Conservation (phyloP, 129 eudicot genomes). For the Oenanthe sinensis region DNA sequence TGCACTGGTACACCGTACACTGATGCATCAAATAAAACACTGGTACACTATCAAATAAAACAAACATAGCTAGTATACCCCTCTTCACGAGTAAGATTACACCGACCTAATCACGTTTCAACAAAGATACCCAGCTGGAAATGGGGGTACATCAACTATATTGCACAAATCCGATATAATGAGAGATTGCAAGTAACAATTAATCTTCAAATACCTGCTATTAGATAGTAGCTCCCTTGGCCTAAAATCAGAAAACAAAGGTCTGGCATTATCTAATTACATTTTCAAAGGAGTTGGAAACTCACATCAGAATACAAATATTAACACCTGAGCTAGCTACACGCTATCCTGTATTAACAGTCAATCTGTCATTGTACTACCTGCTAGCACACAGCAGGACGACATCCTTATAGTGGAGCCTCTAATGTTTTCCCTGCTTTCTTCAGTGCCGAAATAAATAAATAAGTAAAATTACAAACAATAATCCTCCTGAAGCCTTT, state of each 20-base stretch:
- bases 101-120: neutral
- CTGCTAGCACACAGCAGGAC: conserved; percentile 1
- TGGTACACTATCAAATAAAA: too few relatives aligned
- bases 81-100: too few relatives aligned
- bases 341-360: neutral
- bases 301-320: conserved; percentile 3
- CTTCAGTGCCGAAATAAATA: neutral
- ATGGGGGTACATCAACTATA: neutral
- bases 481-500: conserved; percentile 1
- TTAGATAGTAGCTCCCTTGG: neutral
- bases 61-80: neutral
- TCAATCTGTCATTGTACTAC: conserved; percentile 6
- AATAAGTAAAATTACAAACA: neutral
- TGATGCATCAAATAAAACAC: too few relatives aligned
- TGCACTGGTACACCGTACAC: too few relatives aligned
- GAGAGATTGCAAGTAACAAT: neutral
- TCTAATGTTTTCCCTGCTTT: neutral
- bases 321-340: conserved; percentile 10
- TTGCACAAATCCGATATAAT: neutral
- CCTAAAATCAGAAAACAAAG: neutral
- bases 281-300: neutral
- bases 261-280: conserved; percentile 2
- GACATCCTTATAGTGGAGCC: neutral
- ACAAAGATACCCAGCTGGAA: neutral
- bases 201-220: neutral